Base-by-base conservation (phyloP, 1,284 basidiomycete species). In the Tremellales sp. region DNA sequence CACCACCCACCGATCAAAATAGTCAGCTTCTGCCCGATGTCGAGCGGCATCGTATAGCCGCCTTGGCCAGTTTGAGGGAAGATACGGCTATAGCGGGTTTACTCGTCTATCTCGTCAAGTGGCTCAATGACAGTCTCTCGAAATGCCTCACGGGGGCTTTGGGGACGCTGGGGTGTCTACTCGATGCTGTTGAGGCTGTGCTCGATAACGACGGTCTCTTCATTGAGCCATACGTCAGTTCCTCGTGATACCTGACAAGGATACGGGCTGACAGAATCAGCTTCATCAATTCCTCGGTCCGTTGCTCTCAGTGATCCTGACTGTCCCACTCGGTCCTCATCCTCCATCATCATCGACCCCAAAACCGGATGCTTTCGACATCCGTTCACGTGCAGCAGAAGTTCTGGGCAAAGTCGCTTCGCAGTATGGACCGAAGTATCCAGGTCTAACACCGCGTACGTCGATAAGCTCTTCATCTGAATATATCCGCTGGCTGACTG, bases 231-330 rank as follows among this genome's bases (percentile, higher is more conserved):
- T 97, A 96, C 67, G 89, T 94, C 65, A 73, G 89, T 44, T 22
- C 31, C n/a, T 12, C 8, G 25, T 43, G 19, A 37, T 7, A n/a
- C 11, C 12, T 19, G 19, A 39, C 15, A 22, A 13, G 37, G 40
- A 25, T 8, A 17, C 27, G 6, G 12, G 24, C 26, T 48, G 23
- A 47, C 10, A 4, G 25, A 19, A 15, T 12, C 62, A 94, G 87
- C 79, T 98, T 4, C 94, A 97, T 66, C 94, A 97, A 84, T 81
- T 97, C 42, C 82, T 98, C 11, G 93, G 93, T 0, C 86, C 92
- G 0, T 81, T 97, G 36, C 82, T 98, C 23, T 94, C 93, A 3
- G 86, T 87, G 54, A 81, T 97, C 43, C 80, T 97, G 6, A 89
- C 94, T 51, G 87, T 89, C 0, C 82, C 85, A 8, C 81, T 96